Conservation (phyloP, 208 protist species). For the Leishmania amazonensis region DNA sequence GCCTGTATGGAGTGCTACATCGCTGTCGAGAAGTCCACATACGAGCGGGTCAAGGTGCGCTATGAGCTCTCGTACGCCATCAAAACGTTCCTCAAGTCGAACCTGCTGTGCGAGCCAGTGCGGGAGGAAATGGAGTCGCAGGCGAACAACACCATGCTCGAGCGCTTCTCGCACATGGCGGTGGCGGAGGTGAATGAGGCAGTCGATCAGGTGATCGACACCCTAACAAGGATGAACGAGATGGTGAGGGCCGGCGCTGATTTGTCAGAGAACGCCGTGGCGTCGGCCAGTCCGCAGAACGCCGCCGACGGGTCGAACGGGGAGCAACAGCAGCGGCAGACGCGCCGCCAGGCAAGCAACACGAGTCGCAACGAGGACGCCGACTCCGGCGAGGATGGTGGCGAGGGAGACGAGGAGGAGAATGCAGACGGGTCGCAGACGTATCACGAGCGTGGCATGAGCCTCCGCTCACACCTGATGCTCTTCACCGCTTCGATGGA, state of each 20-base stretch:
- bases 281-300: constrained; percentile 10
- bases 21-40: constrained; percentile 85
- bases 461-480: constrained; percentile 64
- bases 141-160: constrained; percentile 62
- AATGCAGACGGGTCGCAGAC: constrained; percentile 47
- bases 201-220: constrained; percentile 84
- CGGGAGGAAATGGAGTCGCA: constrained; percentile 74
- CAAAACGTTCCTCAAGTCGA: constrained; percentile 66
- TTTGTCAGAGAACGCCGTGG: constrained; percentile 53
- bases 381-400: constrained; percentile 13
- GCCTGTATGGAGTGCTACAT: constrained; percentile 90
- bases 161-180: constrained; percentile 92
- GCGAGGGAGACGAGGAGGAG: constrained; percentile 50
- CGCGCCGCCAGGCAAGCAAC: not conserved
- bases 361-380: not conserved
- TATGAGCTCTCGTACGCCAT: constrained; percentile 84
- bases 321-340: constrained; percentile 4
- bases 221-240: constrained; percentile 80
- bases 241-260: constrained; percentile 70
- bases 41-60: constrained; percentile 84
- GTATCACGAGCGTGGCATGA: constrained; percentile 80
- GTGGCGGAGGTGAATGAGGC: constrained; percentile 86
- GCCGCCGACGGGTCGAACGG: not conserved
- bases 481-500: constrained; percentile 83
- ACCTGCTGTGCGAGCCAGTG: constrained; percentile 75